A percentile compares a stretch with the other conserved stretches of the same genome.
Evolutionary conservation across 2,329 filamentous ascomycete species (phyloP).

Genomic region (Penicillium sclerotigenum): DNA sequence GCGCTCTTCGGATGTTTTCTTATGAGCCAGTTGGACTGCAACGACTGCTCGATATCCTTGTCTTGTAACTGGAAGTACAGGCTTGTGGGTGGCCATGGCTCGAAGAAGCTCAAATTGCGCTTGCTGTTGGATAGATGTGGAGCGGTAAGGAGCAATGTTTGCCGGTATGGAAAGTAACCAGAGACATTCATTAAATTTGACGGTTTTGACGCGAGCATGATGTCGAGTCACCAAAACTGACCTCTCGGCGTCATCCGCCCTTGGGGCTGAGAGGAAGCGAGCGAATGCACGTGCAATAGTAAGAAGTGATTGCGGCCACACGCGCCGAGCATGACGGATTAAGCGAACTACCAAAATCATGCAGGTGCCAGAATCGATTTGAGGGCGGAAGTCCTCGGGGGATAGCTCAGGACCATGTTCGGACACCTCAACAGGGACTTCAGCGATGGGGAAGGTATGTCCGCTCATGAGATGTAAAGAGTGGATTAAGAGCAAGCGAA

Average conservation of each 20-base stretch:
- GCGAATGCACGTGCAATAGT: conserved; percentile 43
- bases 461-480: conserved; percentile 36
- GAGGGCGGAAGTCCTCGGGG: conserved; percentile 7
- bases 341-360: conserved; percentile 47
- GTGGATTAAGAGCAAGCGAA: conserved; percentile 45
- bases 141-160: conserved; percentile 49
- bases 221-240: conserved; percentile 5
- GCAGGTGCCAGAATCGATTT: conserved; percentile 30
- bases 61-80: conserved; percentile 55
- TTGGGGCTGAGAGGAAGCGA: conserved; percentile 28
- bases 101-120: conserved; percentile 57
- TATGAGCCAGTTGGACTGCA: conserved; percentile 56
- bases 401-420: conserved; percentile 1
- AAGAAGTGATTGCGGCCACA: conserved; percentile 48
- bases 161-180: conserved; percentile 49
- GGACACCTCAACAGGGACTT: not conserved
- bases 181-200: conserved; percentile 51
- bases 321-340: conserved; percentile 49
- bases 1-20: conserved; percentile 54
- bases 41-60: conserved; percentile 57
- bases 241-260: not conserved
- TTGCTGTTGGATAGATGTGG: conserved; percentile 50
- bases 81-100: conserved; percentile 55
- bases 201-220: conserved; percentile 32
- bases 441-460: conserved; percentile 17